Evolutionary conservation across 1,139 yeast genomes (phyloP).

Genomic region (Zhuliangozyma blackwelliae): DNA sequence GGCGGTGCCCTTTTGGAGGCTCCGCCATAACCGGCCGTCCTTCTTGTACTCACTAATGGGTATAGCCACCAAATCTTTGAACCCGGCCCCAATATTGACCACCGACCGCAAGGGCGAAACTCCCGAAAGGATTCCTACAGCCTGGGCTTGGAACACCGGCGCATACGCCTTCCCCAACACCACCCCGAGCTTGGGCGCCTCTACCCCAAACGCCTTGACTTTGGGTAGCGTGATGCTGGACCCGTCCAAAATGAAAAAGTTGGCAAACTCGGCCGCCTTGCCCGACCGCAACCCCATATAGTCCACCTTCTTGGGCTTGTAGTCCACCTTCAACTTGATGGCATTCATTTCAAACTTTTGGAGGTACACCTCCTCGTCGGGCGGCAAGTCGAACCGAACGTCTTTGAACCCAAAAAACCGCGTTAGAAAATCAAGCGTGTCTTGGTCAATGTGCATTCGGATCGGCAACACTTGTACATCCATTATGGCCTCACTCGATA

Average conservation of each 20-base stretch:
- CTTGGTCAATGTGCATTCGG: constrained; percentile 86
- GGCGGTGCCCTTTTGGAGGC: constrained; percentile 72
- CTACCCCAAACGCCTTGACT: constrained; percentile 71
- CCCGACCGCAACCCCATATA: constrained; percentile 83
- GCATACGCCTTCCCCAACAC: constrained; percentile 70
- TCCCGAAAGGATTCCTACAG: constrained; percentile 78
- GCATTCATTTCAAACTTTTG: constrained; percentile 65
- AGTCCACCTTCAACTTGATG: constrained; percentile 70
- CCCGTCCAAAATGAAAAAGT: constrained; percentile 83
- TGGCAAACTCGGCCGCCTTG: constrained; percentile 79
- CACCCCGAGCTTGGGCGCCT: constrained; percentile 56
- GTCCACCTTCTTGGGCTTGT: constrained; percentile 87
- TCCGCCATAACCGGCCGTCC: constrained; percentile 66
- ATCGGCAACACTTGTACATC: constrained; percentile 63
- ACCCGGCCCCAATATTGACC: constrained; percentile 73
- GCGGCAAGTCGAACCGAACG: constrained; percentile 54
- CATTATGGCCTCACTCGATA: constrained; percentile 66
- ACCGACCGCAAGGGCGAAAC: constrained; percentile 77
- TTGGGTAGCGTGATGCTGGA: constrained; percentile 64
- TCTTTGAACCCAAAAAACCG: constrained; percentile 82
- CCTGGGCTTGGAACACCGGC: constrained; percentile 81
- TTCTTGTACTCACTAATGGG: constrained; percentile 72
- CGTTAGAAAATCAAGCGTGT: constrained; percentile 76
- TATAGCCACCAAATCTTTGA: constrained; percentile 66
- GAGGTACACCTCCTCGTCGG: constrained; percentile 59